phyloP scores from a whole-genome alignment of 2,329 filamentous ascomycete genomes.

The Colletotrichum simmondsii region DNA sequence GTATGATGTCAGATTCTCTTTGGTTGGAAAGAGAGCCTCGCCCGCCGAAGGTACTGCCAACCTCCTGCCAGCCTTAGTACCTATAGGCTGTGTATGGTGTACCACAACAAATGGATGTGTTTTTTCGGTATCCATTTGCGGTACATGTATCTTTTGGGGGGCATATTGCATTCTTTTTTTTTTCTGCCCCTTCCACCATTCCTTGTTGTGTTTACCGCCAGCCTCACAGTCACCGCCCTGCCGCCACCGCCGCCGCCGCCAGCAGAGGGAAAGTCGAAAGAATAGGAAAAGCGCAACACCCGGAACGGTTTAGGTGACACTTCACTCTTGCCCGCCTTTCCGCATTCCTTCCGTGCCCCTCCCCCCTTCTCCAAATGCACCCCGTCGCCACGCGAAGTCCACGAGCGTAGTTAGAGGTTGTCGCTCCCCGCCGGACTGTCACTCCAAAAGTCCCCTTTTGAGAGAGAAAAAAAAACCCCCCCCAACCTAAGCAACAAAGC shows the following conservation, averaged over 20 bases:
- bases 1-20: slow-evolving; percentile 11
- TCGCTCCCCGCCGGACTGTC: neutral
- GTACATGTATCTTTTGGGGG: no score
- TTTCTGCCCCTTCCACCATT: neutral
- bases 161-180: neutral
- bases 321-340: neutral
- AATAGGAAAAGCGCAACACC: neutral
- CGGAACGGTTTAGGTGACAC: neutral
- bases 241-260: neutral
- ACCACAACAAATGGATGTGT: neutral
- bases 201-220: no score
- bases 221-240: neutral
- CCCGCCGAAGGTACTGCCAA: neutral
- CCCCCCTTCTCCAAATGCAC: slow-evolving; percentile 3
- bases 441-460: neutral
- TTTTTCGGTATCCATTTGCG: neutral
- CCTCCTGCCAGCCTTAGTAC: no score
- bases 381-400: slow-evolving; percentile 1
- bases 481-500: neutral
- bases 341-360: neutral
- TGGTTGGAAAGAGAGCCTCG: neutral
- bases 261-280: neutral
- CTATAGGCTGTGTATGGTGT: no score
- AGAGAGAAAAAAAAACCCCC: neutral
- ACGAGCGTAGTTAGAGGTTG: neutral